Percentiles rank a stretch among this genome's conserved stretches.
phyloP scores from a whole-genome alignment of 208 protist species.

The Trichomonas gallinae region DNA sequence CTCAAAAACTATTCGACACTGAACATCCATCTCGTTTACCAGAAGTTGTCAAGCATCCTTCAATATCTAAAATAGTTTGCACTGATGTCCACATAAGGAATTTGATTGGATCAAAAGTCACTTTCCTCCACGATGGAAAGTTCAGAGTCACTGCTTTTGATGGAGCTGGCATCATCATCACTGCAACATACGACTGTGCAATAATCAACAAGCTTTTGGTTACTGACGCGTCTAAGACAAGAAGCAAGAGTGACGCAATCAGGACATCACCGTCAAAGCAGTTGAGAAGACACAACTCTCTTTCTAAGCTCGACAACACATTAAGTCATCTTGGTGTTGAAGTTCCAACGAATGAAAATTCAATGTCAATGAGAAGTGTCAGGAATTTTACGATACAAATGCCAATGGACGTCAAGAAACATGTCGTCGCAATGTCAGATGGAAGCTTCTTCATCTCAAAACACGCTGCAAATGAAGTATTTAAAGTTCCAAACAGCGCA shows the following conservation, averaged over 20 bases:
- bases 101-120: neutral
- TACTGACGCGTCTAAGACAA: neutral
- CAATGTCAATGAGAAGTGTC: neutral
- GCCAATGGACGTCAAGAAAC: neutral
- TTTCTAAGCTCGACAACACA: neutral
- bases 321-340: neutral
- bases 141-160: neutral
- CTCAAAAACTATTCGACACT: neutral
- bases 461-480: neutral
- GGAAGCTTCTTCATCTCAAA: neutral
- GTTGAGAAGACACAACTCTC: neutral
- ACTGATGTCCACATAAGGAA: neutral
- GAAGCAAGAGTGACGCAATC: neutral
- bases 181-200: neutral
- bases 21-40: neutral
- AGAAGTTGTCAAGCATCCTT: too few relatives aligned
- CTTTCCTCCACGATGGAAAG: neutral
- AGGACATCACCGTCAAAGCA: neutral
- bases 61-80: neutral
- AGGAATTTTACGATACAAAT: neutral
- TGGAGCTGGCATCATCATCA: neutral
- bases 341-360: neutral
- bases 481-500: neutral
- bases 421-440: neutral
- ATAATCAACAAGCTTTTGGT: neutral